Evolutionary conservation across 2,329 filamentous ascomycete species (phyloP).

Genomic region (Emergomyces africanus): DNA sequence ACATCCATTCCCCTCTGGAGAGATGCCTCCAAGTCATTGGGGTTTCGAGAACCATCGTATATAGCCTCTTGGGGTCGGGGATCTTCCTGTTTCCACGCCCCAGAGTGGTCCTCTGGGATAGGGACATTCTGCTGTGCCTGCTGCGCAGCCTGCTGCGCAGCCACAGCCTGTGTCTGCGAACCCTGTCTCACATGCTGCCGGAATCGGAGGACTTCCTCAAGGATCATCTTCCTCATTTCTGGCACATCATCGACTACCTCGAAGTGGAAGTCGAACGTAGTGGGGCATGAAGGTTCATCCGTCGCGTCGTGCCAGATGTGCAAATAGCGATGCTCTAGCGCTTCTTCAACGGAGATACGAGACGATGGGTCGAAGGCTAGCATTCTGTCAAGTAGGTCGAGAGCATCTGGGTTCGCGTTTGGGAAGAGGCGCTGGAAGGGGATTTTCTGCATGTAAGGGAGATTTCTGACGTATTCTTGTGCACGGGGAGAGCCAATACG

Average conservation of each 20-base stretch:
- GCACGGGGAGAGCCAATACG: constrained; percentile 92
- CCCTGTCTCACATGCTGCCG: constrained; percentile 47
- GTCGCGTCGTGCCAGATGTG: constrained; percentile 97
- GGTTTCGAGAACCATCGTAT: constrained; percentile 29
- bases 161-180: constrained; percentile 29
- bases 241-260: constrained; percentile 91
- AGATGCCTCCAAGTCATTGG: constrained; percentile 36
- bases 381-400: constrained; percentile 94
- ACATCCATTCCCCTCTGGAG: constrained; percentile 48
- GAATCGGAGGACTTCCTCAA: constrained; percentile 88
- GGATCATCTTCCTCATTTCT: constrained; percentile 94
- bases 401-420: constrained; percentile 86
- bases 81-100: constrained; percentile 44
- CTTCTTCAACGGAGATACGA: constrained; percentile 87
- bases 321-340: constrained; percentile 90
- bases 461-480: constrained; percentile 95
- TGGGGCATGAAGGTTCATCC: constrained; percentile 87
- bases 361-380: constrained; percentile 90
- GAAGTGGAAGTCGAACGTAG: constrained; percentile 95
- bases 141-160: constrained; percentile 29
- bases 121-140: constrained; percentile 40
- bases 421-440: constrained; percentile 81
- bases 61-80: constrained; percentile 47
- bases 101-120: constrained; percentile 48
- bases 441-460: constrained; percentile 90